Evolutionary conservation across 2,329 filamentous ascomycete genomes (phyloP).

Genomic region (Exophiala calicioides): DNA sequence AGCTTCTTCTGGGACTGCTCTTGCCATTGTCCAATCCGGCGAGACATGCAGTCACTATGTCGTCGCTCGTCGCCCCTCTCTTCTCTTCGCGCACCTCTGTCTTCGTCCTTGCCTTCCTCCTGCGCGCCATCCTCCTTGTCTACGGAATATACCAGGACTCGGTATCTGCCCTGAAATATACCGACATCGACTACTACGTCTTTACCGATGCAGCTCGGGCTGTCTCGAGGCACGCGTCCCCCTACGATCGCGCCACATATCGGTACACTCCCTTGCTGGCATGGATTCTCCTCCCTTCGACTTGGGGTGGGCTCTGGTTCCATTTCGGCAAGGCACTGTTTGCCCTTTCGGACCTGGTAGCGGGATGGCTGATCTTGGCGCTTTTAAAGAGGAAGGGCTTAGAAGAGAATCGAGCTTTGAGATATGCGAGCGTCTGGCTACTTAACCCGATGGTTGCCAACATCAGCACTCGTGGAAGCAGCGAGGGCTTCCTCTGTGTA

Average conservation of each 20-base stretch:
- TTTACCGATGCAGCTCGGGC: conserved; percentile 94
- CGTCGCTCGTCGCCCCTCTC: conserved; percentile 25
- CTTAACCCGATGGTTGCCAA: conserved; percentile 98
- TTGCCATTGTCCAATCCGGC: too few species aligned
- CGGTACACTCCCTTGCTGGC: conserved; percentile 93
- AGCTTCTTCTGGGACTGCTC: too few species aligned
- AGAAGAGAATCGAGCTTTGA: conserved; percentile 60
- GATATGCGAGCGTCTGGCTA: conserved; percentile 85
- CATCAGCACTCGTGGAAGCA: conserved; percentile 92
- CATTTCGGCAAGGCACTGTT: conserved; percentile 87
- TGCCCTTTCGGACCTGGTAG: conserved; percentile 76
- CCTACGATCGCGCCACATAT: conserved; percentile 90
- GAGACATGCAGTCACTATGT: conserved; percentile 19
- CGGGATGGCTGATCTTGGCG: conserved; percentile 73
- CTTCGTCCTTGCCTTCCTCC: conserved; percentile 49
- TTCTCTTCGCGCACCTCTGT: conserved; percentile 39
- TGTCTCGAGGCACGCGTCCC: conserved; percentile 65
- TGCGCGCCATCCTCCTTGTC: conserved; percentile 73
- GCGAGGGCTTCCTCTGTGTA: conserved; percentile 84
- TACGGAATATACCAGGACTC: conserved; percentile 94
- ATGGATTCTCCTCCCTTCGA: conserved; percentile 84
- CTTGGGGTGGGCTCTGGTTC: conserved; percentile 65
- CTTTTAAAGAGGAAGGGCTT: conserved; percentile 55
- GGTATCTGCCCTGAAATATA: conserved; percentile 91
- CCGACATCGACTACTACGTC: conserved; percentile 97